These are phyloP conservation scores for Aspergillus cristatus DNA, from an alignment of 495 filamentous ascomycete genomes.

Conservation along the genomic window DNA sequence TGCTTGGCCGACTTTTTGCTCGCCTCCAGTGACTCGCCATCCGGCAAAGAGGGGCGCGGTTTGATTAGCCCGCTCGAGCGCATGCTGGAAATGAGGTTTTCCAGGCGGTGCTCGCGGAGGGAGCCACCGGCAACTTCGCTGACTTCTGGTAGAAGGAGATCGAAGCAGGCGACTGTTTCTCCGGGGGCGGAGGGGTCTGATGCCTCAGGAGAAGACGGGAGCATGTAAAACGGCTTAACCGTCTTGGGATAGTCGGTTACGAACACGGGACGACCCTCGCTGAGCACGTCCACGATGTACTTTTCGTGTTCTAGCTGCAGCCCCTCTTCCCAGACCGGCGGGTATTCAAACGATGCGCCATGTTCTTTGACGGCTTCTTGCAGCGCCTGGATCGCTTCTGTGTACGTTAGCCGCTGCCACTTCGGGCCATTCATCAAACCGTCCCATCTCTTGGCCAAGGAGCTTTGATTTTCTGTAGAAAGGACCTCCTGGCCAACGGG, in stretches of 20 bases:
- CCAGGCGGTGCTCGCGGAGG: slow-evolving; percentile 79
- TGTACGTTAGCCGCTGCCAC: slow-evolving; percentile 86
- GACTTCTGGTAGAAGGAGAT: slow-evolving; percentile 81
- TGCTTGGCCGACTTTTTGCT: too few species aligned
- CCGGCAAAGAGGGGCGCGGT: slow-evolving; percentile 1
- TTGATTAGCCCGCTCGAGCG: slow-evolving; percentile 46
- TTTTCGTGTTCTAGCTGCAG: slow-evolving; percentile 90
- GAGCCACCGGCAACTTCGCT: slow-evolving; percentile 91
- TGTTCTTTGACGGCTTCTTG: slow-evolving; percentile 45
- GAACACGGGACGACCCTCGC: slow-evolving; percentile 68
- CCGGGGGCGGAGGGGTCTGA: slow-evolving; percentile 2
- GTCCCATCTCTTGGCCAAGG: slow-evolving; percentile 54
- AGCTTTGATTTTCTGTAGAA: slow-evolving; percentile 30
- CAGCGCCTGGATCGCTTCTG: slow-evolving; percentile 61
- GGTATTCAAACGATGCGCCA: slow-evolving; percentile 50
- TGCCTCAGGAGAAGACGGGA: slow-evolving; percentile 29
- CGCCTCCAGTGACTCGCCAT: neutral
- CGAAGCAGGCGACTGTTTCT: slow-evolving; percentile 84
- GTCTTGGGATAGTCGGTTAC: slow-evolving; percentile 82
- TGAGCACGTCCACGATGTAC: slow-evolving; percentile 66
- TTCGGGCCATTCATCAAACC: slow-evolving; percentile 44
- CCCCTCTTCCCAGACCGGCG: slow-evolving; percentile 61
- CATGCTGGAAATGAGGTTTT: slow-evolving; percentile 67
- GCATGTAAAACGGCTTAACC: slow-evolving; percentile 97
- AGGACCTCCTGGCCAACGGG: slow-evolving; percentile 56